Percentiles rank a stretch among this genome's conserved stretches.
Evolutionary conservation across 176 grass and related monocot species (phyloP).

Genomic region (Paspalum vaginatum): DNA sequence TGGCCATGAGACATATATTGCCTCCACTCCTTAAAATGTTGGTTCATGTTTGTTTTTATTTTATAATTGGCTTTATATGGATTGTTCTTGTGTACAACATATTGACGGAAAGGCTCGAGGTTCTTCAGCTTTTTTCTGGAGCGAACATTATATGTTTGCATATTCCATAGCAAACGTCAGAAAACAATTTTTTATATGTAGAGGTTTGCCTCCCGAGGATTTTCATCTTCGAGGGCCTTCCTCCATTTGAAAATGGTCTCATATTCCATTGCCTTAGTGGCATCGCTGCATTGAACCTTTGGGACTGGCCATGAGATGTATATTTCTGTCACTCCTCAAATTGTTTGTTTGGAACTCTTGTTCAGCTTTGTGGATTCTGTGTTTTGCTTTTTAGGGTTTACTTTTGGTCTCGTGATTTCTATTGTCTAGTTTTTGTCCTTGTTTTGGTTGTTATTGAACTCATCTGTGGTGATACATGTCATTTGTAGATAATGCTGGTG

Average conservation of each 20-base stretch:
- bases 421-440: background rate
- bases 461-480: background rate
- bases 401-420: accelerated
- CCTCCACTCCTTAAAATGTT: background rate
- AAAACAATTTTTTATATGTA: constrained; percentile 48
- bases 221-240: background rate
- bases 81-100: background rate
- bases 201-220: constrained; percentile 15
- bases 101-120: constrained; percentile 55
- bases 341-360: background rate
- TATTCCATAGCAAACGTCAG: constrained; percentile 57
- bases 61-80: background rate
- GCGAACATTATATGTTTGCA: constrained; percentile 61
- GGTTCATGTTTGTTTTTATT: no score
- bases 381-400: background rate
- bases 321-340: background rate
- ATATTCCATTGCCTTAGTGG: constrained; percentile 79
- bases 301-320: constrained; percentile 74
- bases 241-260: constrained; percentile 57
- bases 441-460: background rate
- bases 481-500: constrained; percentile 62
- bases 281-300: constrained; percentile 53
- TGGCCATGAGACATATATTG: constrained; percentile 69
- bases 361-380: background rate
- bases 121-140: constrained; percentile 37